These are phyloP conservation scores for Penicillium sp. DNA, from an alignment of 2,329 filamentous ascomycete genomes.

Conservation along the genomic window DNA sequence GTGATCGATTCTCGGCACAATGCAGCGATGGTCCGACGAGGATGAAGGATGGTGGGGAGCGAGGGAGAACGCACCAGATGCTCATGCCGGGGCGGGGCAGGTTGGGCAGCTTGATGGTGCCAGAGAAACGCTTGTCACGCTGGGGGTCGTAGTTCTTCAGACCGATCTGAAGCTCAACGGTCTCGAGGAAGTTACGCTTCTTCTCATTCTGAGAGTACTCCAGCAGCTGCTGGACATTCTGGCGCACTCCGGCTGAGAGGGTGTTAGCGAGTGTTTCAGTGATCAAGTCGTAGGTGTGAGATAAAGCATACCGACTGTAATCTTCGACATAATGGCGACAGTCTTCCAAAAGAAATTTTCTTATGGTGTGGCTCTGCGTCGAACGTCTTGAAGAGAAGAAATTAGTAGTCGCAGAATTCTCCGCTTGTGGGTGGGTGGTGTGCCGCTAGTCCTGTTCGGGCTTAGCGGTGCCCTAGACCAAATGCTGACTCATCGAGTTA, in stretches of 20 bases:
- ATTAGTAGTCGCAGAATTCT: constrained; percentile 35
- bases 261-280: constrained; percentile 18
- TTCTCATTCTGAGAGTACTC: constrained; percentile 94
- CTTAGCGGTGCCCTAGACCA: constrained; percentile 34
- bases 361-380: constrained; percentile 73
- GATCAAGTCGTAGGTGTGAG: neutral
- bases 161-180: constrained; percentile 81
- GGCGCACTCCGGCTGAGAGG: constrained; percentile 80
- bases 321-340: constrained; percentile 66
- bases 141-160: constrained; percentile 99
- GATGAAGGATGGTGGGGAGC: constrained; percentile 7
- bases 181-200: constrained; percentile 98
- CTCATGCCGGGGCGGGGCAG: constrained; percentile 89
- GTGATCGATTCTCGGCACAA: neutral
- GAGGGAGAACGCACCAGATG: constrained; percentile 66
- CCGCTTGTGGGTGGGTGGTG: constrained; percentile 45
- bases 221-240: constrained; percentile 90
- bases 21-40: neutral
- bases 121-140: constrained; percentile 99
- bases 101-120: constrained; percentile 92
- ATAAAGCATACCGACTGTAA: constrained; percentile 58
- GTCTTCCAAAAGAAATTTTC: constrained; percentile 84
- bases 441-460: constrained; percentile 30
- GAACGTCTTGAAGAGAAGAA: constrained; percentile 40
- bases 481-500: constrained; percentile 18